Evolutionary conservation across 2,329 filamentous ascomycete species (phyloP), one percentile per base, ranked within the genome.

Genomic region (Penicillium hordei): DNA sequence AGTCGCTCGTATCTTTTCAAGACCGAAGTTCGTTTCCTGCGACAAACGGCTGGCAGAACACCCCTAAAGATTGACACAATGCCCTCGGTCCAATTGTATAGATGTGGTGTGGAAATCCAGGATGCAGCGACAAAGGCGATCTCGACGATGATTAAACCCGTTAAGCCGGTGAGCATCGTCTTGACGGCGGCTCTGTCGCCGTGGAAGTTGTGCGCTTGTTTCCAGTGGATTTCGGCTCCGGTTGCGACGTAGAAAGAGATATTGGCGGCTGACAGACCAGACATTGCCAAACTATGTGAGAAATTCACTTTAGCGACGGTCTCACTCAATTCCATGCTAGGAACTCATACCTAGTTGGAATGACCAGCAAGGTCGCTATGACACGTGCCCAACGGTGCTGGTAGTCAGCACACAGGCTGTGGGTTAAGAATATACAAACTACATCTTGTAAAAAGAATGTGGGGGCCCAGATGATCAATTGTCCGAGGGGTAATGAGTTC

Each of bases 141-240:
- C n/a, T 65, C 63, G 25, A 64, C 61, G 8, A 68, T 60, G 10
- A 68, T 43, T 13, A 63, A 57, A 9, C 65, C 62, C 5, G 61
- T 57, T 40, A 69, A 43, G 23, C 65, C 67, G 13, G 64, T 65
- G 17, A 68, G 54, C 4, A 69, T 58, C 12, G 63, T 63, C 49
- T 66, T 66, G 40, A 67, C 52, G 5, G 63, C 58, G 10, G 65
- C 64, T n/a, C 58, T 59, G 48, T 68, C 65, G 19, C 66, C 58
- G 31, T 65, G 62, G 52, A 69, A 65, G 48, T 51, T 58, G 34
- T 61, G 62, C 9, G 60, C 63, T 54, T 68, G 65, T 55, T 64
- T 65, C 67, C 67, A 69, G 36, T 69, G 66, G 31, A 69, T 68
- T 42, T 69, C 67, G 23, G 65, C 63, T 21, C 67, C 67, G 7